A percentile compares a stretch with the other conserved stretches of the same genome.
Evolutionary conservation across 768 basidiomycete species (phyloP).

Genomic region (Pluteus cervinus): DNA sequence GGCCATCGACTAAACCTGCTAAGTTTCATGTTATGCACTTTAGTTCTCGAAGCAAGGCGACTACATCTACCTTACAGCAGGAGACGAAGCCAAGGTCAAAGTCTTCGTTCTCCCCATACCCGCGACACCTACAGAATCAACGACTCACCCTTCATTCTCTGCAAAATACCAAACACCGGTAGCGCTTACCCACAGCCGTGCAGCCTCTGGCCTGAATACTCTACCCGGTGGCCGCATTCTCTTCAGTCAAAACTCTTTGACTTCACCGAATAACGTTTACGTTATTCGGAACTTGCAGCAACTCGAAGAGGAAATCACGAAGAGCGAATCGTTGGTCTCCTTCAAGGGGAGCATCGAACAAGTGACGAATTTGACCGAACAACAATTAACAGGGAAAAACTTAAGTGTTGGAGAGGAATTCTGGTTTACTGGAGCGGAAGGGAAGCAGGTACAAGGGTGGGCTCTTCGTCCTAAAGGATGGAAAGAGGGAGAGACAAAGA

Average conservation of each 20-base stretch:
- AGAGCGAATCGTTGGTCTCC: conserved; percentile 19
- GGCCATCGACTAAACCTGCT: not conserved
- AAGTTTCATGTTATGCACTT: conserved; percentile 6
- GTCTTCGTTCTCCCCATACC: conserved; percentile 67
- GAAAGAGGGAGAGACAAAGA: conserved; percentile 56
- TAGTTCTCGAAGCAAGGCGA: conserved; percentile 74
- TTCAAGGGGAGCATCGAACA: conserved; percentile 37
- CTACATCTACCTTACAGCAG: conserved; percentile 67
- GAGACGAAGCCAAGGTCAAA: conserved; percentile 74
- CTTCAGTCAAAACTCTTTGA: conserved; percentile 69
- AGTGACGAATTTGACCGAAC: conserved; percentile 60
- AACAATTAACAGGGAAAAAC: conserved; percentile 48
- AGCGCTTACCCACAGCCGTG: conserved; percentile 50
- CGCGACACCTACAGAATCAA: conserved; percentile 48
- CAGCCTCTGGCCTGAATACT: conserved; percentile 56
- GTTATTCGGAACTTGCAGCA: conserved; percentile 44
- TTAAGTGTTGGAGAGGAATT: conserved; percentile 72
- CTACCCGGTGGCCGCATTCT: conserved; percentile 58
- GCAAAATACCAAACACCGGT: conserved; percentile 46
- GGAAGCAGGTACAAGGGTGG: conserved; percentile 80
- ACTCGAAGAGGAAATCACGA: conserved; percentile 35
- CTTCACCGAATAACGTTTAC: conserved; percentile 76
- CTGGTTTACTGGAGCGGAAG: conserved; percentile 83
- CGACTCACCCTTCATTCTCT: conserved; percentile 43
- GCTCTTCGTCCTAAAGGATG: conserved; percentile 76